Base-by-base conservation (phyloP, 1,139 yeast species). In the Diutina mesorugosa region DNA sequence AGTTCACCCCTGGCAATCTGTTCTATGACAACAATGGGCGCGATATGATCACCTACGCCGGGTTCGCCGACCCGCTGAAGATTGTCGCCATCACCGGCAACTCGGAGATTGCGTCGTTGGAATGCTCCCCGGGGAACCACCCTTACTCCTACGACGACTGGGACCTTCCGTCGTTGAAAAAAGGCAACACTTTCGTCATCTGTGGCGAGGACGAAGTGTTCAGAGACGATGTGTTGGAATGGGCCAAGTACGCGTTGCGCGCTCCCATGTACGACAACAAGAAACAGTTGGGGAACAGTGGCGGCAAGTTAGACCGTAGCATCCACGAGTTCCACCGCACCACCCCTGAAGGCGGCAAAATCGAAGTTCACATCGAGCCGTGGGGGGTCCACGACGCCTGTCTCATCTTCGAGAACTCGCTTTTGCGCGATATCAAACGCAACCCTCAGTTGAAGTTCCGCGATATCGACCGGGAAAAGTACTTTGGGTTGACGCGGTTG, bases 171-270 rank as follows among this genome's bases (percentile, higher is more conserved):
- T 14, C 41, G 10, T 50, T 50, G 29, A 9, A 16, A 8, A n/a
- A n/a, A 12, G 53, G 53, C 6, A 50, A 50, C 28, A 66, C 72
- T 1, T 71, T 73, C 51, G 61, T 76, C 28, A 59, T 76, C 29
- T 58, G 62, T 21, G 80, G 80, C 21, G 80, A 76, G 64, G 78
- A 76, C 58, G 80, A 76, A 62, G 64, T 66, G 26, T 73, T 76
- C 60, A 65, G 79, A 58, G 79, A 76, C 60, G 78, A 74, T 61
- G 63, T 75, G 21, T 63, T 72, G 56, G 66, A 67, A 52, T 76
- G 76, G 75, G 64, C 68, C 12, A 66, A 68, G 53, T 65, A 68
- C 56, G 74, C 77, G 1, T 64, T 73, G 56, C 67, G 62, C 28
- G 67, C 67, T 7, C 72, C 72, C 0, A 63, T 66, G 47, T 59